Evolutionary conservation across 257 asterid genomes (phyloP).

Genomic region (Parsonsia alboflavescens): DNA sequence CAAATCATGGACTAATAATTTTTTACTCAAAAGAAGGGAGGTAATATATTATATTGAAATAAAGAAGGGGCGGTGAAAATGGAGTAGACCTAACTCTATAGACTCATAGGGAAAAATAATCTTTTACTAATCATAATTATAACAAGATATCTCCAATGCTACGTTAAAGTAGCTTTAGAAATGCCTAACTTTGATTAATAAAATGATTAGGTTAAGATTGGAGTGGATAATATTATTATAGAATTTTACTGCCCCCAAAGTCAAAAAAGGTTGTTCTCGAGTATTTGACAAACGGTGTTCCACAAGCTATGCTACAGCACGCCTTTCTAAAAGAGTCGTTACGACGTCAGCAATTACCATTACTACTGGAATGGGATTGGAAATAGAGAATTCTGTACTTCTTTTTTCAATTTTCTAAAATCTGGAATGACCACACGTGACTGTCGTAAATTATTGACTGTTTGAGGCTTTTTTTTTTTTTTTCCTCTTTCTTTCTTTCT

Average conservation of each 20-base stretch:
- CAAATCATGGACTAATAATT: background rate
- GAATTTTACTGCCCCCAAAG: slow-evolving; percentile 29
- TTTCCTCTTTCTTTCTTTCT: background rate
- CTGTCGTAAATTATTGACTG: slow-evolving; percentile 20
- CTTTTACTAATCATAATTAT: background rate
- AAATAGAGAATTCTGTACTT: background rate
- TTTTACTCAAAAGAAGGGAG: background rate
- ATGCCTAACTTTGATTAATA: slow-evolving; percentile 47
- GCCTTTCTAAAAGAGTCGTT: slow-evolving; percentile 18
- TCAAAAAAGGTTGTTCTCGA: slow-evolving; percentile 16
- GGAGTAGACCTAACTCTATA: slow-evolving; percentile 21
- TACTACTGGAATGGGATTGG: background rate
- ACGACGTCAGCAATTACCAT: slow-evolving; percentile 12
- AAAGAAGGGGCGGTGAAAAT: slow-evolving; percentile 20
- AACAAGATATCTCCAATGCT: background rate
- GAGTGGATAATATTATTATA: background rate
- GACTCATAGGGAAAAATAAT: background rate
- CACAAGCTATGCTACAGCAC: slow-evolving; percentile 18
- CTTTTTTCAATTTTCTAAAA: background rate
- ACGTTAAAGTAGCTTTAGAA: slow-evolving; percentile 21
- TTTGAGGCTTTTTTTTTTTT: background rate
- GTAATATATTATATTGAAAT: background rate
- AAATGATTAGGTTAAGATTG: slow-evolving; percentile 37
- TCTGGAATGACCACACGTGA: slow-evolving; percentile 14
- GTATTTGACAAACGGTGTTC: slow-evolving; percentile 35